Base-by-base conservation (phyloP, 2,329 filamentous ascomycete species). In the Capronia americana region DNA sequence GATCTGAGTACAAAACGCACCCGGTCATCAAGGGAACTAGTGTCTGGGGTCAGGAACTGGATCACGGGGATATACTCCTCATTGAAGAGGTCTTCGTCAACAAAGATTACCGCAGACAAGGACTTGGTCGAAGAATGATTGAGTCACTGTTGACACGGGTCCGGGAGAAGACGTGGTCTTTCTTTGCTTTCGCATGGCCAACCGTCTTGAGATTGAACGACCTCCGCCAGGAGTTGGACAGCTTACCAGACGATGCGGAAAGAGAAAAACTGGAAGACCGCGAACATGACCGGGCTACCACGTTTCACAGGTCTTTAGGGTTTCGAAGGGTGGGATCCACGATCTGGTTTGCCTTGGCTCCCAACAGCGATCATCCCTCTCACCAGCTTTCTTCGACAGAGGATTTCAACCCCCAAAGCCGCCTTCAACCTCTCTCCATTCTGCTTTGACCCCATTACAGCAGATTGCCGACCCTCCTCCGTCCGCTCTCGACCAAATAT, bases 301-400 rank as follows among this genome's bases (percentile, higher is more conserved):
- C 57, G 32, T 77, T 77, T 55, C 75, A 67, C 55, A 69, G 71
- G 26, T 69, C 73, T 17, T 44, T 77, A 38, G 76, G 76, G 8
- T 78, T 77, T 66, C 74, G 75, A 57, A 70, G 75, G 53, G 71
- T 79, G 53, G 77, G 77, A 10, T 73, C 70, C 26, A 76, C 76
- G 2, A 50, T 44, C n/a, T 77, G 71, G 66, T 76, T 77, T 46
- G 75, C 74, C 41, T 70, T 75, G 51, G 69, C 75, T 48, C 61
- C 67, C 17, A 66, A 75, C 46, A 48, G 66, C 23, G 57, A 57
- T 28, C 76, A 77, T 64, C 66, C 70, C 53, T 69, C 74, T n/a
- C 72, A 65, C 44, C 53, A 59, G 4, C 57, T 77, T 32, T 2
- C 57, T 5, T 20, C 60, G 11, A 46, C 41, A 7, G 65, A 69